A percentile compares a stretch with the other conserved stretches of the same genome.
phyloP scores from a whole-genome alignment of 495 filamentous ascomycete genomes.

The Wilcoxina mikolae region DNA sequence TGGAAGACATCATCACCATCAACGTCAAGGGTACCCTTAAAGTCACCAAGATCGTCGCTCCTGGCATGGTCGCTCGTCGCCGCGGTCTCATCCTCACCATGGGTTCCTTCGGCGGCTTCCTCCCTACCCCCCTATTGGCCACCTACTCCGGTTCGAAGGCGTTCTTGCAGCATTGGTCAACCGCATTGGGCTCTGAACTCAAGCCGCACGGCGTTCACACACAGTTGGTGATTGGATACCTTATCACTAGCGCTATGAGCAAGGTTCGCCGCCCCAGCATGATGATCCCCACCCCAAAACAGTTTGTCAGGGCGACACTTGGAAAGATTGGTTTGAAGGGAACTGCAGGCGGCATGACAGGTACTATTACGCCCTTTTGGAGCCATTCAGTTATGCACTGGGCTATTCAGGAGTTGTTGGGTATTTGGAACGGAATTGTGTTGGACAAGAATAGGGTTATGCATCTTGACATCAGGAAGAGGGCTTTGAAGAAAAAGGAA shows the following conservation, averaged over 20 bases:
- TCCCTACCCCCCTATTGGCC: constrained; percentile 83
- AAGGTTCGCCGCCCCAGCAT: constrained; percentile 70
- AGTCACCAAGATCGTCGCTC: constrained; percentile 69
- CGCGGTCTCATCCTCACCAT: constrained; percentile 89
- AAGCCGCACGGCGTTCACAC: constrained; percentile 65
- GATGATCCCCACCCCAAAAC: constrained; percentile 63
- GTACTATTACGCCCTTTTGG: constrained; percentile 86
- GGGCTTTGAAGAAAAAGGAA: constrained; percentile 78
- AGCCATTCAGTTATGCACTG: constrained; percentile 80
- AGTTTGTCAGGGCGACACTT: constrained; percentile 66
- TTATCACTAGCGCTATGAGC: constrained; percentile 89
- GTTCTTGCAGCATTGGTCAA: constrained; percentile 94
- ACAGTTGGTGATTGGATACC: constrained; percentile 72
- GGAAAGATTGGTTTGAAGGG: constrained; percentile 67
- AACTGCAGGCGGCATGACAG: constrained; percentile 55
- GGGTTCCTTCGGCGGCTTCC: constrained; percentile 83
- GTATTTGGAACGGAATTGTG: constrained; percentile 46
- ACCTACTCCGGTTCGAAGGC: constrained; percentile 97
- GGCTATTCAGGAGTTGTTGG: constrained; percentile 56
- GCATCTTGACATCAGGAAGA: constrained; percentile 73
- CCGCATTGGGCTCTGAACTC: constrained; percentile 69
- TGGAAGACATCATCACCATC: constrained; percentile 80
- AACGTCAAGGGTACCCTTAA: constrained; percentile 83
- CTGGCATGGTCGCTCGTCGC: constrained; percentile 66
- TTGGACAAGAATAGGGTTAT: constrained; percentile 57